Evolutionary conservation across 2,329 filamentous ascomycete genomes (phyloP).

Genomic region (Sporothrix humicola): DNA sequence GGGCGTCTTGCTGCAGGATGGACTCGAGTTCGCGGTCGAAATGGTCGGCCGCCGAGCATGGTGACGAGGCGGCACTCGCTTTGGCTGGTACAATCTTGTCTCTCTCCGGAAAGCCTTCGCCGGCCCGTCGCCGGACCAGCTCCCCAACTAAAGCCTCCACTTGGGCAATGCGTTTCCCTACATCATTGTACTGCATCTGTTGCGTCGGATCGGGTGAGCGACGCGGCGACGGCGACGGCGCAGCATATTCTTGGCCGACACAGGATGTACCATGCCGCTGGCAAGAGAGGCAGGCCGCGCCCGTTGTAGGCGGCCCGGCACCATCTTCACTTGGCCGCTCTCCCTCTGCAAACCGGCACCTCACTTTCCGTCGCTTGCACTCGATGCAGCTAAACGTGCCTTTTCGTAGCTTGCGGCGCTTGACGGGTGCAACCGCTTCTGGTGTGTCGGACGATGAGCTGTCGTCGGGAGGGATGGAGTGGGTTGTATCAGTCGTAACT

Average conservation of each 20-base stretch:
- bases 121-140: slow-evolving; percentile 39
- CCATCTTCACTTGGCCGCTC: too few relatives aligned
- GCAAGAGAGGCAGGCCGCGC: slow-evolving; percentile 52
- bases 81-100: neutral
- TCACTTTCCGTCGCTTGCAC: slow-evolving; percentile 57
- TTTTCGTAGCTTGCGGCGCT: slow-evolving; percentile 49
- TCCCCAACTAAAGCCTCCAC: slow-evolving; percentile 48
- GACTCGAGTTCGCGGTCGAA: slow-evolving; percentile 25
- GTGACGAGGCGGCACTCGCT: neutral
- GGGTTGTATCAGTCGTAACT: neutral
- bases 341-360: slow-evolving; percentile 50
- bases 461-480: neutral
- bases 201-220: slow-evolving; percentile 29
- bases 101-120: neutral
- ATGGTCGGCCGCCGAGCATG: neutral
- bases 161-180: slow-evolving; percentile 37
- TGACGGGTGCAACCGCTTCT: neutral
- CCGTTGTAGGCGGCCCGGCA: too few relatives aligned
- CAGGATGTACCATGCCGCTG: slow-evolving; percentile 50
- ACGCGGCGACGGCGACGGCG: slow-evolving; percentile 18
- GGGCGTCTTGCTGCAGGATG: slow-evolving; percentile 8
- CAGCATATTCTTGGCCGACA: slow-evolving; percentile 52
- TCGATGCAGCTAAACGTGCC: slow-evolving; percentile 64
- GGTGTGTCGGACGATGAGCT: slow-evolving; percentile 5
- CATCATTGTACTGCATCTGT: slow-evolving; percentile 19